Conservation (phyloP, 352 stramenopile genomes). For the Thalassiosira hispida region DNA sequence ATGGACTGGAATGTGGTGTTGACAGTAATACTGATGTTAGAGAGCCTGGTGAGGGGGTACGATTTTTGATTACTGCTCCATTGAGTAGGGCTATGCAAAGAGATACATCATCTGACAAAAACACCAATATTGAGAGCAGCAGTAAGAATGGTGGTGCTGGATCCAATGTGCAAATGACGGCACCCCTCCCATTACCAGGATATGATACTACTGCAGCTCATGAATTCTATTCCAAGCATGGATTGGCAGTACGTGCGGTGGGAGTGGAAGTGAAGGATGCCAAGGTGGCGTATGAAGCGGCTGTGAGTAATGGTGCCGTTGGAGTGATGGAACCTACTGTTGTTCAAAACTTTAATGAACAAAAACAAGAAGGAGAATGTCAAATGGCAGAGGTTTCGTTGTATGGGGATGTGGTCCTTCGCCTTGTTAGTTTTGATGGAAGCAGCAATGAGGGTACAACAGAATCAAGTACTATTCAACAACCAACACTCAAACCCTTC, state of each 20-base stretch:
- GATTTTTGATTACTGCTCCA: constrained; percentile 48
- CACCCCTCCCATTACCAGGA: constrained; percentile 47
- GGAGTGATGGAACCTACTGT: constrained; percentile 57
- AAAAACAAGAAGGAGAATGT: constrained; percentile 25
- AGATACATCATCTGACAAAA: neutral
- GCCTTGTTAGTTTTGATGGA: constrained; percentile 53
- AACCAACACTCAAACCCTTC: constrained; percentile 20
- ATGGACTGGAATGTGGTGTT: constrained; percentile 56
- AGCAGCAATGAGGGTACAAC: neutral
- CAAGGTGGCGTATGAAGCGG: constrained; percentile 36
- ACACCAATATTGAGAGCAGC: neutral
- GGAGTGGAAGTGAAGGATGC: constrained; percentile 54
- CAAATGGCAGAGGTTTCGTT: constrained; percentile 56
- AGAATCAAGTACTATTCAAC: neutral
- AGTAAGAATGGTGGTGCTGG: neutral
- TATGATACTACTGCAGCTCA: constrained; percentile 44
- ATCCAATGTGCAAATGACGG: constrained; percentile 43
- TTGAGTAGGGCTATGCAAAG: constrained; percentile 26
- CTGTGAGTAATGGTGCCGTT: constrained; percentile 51
- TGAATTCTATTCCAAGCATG: constrained; percentile 61
- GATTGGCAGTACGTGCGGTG: constrained; percentile 60
- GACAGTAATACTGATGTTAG: constrained; percentile 7
- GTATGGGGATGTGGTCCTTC: constrained; percentile 71
- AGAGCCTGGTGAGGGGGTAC: constrained; percentile 32
- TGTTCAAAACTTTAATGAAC: constrained; percentile 25